Base-by-base conservation (phyloP, 805 yeast genomes). In the Wickerhamomyces strasburgensis region DNA sequence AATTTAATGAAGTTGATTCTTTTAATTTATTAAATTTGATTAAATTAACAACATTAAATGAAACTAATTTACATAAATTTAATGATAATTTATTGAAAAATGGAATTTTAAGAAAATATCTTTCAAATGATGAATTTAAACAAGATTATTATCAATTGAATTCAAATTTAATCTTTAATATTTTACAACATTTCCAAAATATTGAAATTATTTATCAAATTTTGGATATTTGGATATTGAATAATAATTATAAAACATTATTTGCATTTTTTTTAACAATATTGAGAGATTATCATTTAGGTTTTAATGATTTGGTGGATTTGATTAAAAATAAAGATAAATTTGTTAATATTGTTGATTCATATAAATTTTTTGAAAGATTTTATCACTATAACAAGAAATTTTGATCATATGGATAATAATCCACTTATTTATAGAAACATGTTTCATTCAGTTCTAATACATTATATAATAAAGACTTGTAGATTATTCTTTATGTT, bases 281-380 rank as follows among this genome's bases (percentile, higher is more conserved):
- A 4, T 47, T 73, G 19, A 54, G 68, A 29, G 69, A 73, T 42
- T 67, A 71, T 49, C 79, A 74, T 52, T 72, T 67, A 53, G 80
- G 80, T 2, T 74, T 64, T 42, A 56, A 54, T 31, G 61, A 59
- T 38, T 44, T 66, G 36, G 51, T 52, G 14, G 50, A 54, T 8
- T 44, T 67, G 27, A 31, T 39, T 19, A 27, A 25, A 2, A 28
- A 23, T 14, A 27, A 35, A 3, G 37, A 33, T 6, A 29, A 35
- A 10, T 35, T 34, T 29, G 33, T 42, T 14, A 26, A 29, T 7
- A 39, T 51, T 25, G 29, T 19, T 17, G 56, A 52, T 32, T 36
- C 40, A 13, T 31, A 30, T 34, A 46, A 44, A 38, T 51, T 54
- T 34, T 44, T 48, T 34, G 47, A 48, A 9, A 43, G 35, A 27